Base-by-base conservation (phyloP, 441 rosid species). In the Gossypium armourianum region DNA sequence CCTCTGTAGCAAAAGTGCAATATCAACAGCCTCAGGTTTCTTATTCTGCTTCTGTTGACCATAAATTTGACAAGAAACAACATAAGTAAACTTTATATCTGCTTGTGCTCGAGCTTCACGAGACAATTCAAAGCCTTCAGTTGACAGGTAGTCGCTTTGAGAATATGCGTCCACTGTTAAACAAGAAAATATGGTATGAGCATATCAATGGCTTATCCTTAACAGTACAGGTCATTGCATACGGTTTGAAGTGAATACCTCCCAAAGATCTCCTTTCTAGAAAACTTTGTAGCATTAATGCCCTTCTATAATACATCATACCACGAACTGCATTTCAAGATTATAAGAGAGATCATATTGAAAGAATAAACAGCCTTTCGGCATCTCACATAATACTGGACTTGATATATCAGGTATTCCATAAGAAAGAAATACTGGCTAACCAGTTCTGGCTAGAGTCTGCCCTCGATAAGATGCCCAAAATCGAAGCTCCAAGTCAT, bases 291-390 rank as follows among this genome's bases (percentile, higher is more conserved):
- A 93, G 83, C 96, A 93, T 88, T 75, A 93, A 81, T 78, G 98
- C 98, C 85, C 96, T 90, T 81, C 98, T 87, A 72, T 93, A 93
- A 74, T 93, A 93, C 98, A 93, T 93, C 98, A 93, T 93, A 72
- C 98, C 97, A 72, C 98, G 96, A 67, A 93, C 98, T 93, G 90
- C 78, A 77, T 68, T 72, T 65, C 77, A 75, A 79, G 7, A 23
- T 53, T 29, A 77, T 68, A 61, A 66, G 8, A 67, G 29, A 49
- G 10, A 45, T 58, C 49, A 69, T 28, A 36, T 54, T 10, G 28
- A 54, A 15, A 63, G 12, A 40, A 43, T 13, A 62, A 54, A 55
- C 66, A 45, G 47, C 61, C 66, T 75, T 23, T 62, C 16, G n/a
- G 52, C 74, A 50, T 23, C 55, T 19, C 54, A 69, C 63, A 7